phyloP scores from a whole-genome alignment of 371 early-diverging fungal genomes.

The Apophysomyces ossiformis region DNA sequence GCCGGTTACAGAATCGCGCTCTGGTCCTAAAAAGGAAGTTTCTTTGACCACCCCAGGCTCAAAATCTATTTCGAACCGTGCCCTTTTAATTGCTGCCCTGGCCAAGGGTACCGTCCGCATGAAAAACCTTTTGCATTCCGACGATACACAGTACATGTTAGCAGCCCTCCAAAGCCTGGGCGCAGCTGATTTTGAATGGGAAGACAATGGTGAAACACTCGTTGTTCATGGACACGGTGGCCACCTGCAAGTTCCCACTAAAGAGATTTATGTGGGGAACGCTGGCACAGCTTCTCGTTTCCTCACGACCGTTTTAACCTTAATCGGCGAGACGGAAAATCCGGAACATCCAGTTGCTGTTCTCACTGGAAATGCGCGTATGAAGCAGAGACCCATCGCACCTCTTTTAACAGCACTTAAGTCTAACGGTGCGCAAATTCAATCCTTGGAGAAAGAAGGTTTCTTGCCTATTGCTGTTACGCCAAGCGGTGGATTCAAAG shows the following conservation, averaged over 20 bases:
- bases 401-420: constrained; percentile 87
- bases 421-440: constrained; percentile 78
- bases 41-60: constrained; percentile 89
- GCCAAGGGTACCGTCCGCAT: constrained; percentile 86
- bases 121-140: constrained; percentile 91
- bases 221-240: constrained; percentile 86
- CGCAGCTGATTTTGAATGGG: constrained; percentile 88
- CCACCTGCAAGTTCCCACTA: constrained; percentile 72
- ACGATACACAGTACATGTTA: constrained; percentile 98
- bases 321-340: constrained; percentile 51
- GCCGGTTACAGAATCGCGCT: constrained; percentile 58
- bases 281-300: constrained; percentile 98
- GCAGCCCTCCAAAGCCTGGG: constrained; percentile 88
- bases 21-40: constrained; percentile 48
- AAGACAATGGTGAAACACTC: constrained; percentile 90
- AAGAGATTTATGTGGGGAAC: constrained; percentile 93
- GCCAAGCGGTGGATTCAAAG: constrained; percentile 80
- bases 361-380: constrained; percentile 95
- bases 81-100: constrained; percentile 90
- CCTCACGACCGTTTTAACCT: constrained; percentile 86
- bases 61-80: constrained; percentile 97
- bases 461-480: constrained; percentile 87
- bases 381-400: constrained; percentile 96
- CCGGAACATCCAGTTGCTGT: constrained; percentile 52
- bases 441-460: constrained; percentile 81